These are phyloP conservation scores for Rhododendron griersonianum DNA, from an alignment of 148 eudicot genomes.

Conservation along the genomic window DNA sequence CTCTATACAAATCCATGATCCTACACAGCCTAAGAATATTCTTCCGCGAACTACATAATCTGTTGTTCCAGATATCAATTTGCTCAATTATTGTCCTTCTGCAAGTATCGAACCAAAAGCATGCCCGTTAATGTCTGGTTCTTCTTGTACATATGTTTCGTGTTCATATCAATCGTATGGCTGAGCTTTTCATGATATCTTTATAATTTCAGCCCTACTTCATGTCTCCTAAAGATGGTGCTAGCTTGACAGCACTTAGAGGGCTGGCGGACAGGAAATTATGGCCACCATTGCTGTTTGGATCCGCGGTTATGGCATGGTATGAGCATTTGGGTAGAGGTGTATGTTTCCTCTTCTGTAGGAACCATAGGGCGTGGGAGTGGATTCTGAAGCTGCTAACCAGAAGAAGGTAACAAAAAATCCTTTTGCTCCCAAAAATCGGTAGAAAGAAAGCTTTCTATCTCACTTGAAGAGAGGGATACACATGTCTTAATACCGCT, in stretches of 20 bases:
- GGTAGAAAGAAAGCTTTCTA: no score
- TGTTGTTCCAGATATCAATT: no score
- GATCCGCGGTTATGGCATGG: conserved; percentile 79
- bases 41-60: no score
- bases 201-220: conserved; percentile 52
- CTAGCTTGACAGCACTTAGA: conserved; percentile 36
- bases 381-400: conserved; percentile 39
- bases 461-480: no score
- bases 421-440: background rate
- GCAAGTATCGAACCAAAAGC: no score
- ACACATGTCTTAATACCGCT: no score
- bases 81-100: no score
- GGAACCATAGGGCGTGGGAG: conserved; percentile 66
- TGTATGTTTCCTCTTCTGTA: conserved; percentile 56
- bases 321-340: conserved; percentile 80
- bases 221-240: conserved; percentile 33
- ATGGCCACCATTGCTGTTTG: conserved; percentile 69
- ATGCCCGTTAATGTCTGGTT: no score
- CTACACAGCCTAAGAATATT: background rate
- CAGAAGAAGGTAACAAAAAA: conserved; percentile 38
- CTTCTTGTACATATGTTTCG: no score
- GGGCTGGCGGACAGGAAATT: conserved; percentile 47
- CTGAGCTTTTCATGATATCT: background rate
- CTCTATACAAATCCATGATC: background rate
- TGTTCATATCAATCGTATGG: no score